Conservation (phyloP, 2,329 filamentous ascomycete genomes). For the Colletotrichum costaricense region DNA sequence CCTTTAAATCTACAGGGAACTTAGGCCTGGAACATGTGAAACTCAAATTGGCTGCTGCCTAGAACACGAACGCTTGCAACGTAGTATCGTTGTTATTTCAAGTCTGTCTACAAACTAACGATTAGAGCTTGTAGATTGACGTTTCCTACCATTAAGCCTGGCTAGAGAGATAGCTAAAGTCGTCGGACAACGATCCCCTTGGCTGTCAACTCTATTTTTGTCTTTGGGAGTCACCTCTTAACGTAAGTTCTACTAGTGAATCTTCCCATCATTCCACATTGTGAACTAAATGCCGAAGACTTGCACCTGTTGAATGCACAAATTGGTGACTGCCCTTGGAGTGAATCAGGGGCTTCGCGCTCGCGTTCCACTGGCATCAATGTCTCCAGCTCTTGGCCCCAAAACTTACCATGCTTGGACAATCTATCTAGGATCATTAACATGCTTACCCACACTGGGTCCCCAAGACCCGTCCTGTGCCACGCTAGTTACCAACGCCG, state of each 20-base stretch:
- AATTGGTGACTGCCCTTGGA: background rate
- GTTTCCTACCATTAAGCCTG: background rate
- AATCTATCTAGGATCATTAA: background rate
- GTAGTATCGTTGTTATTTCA: background rate
- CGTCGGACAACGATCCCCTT: background rate
- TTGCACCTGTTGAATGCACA: background rate
- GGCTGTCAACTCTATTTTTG: background rate
- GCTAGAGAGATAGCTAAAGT: background rate
- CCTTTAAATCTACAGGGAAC: background rate
- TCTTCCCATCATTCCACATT: too few species aligned
- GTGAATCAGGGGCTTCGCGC: background rate
- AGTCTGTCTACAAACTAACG: background rate
- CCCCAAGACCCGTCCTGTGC: background rate
- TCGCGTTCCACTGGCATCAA: background rate
- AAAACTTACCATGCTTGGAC: background rate
- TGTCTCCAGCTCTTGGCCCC: background rate
- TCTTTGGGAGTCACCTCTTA: background rate
- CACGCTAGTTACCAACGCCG: background rate
- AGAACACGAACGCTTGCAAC: background rate
- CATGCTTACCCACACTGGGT: background rate
- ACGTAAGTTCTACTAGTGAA: too few species aligned
- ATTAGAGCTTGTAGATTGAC: background rate
- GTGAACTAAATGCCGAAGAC: background rate
- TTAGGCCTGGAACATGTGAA: background rate
- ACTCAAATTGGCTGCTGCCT: background rate